phyloP scores from a whole-genome alignment of 2,329 filamentous ascomycete species.

The Pseudocercospora cruenta region DNA sequence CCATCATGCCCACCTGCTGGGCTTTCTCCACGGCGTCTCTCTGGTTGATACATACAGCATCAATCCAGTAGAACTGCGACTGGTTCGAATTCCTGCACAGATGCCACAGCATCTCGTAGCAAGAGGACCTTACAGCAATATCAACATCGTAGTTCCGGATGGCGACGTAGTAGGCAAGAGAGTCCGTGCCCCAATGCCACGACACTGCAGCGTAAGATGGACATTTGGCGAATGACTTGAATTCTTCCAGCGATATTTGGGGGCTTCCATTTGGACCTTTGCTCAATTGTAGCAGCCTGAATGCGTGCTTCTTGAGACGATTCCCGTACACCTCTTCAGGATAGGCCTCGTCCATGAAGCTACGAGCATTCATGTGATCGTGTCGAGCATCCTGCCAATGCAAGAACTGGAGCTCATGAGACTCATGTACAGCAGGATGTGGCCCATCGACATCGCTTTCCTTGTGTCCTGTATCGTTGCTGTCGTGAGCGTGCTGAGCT shows the following conservation, averaged over 20 bases:
- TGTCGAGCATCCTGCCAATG: too few relatives aligned
- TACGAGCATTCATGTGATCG: too few relatives aligned
- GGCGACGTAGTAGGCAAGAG: background rate
- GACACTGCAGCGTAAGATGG: background rate
- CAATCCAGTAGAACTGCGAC: background rate
- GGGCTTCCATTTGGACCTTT: too few relatives aligned
- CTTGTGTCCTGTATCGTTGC: too few relatives aligned
- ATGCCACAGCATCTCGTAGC: background rate
- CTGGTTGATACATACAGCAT: background rate
- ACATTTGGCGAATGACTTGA: background rate
- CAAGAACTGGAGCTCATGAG: too few relatives aligned
- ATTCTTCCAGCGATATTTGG: background rate
- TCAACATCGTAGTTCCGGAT: background rate
- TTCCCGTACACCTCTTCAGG: too few relatives aligned
- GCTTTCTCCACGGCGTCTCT: background rate
- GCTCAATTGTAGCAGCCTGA: too few relatives aligned
- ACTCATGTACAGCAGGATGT: too few relatives aligned
- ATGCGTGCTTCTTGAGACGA: too few relatives aligned
- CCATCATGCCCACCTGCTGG: background rate
- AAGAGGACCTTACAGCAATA: background rate
- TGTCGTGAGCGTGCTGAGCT: too few relatives aligned
- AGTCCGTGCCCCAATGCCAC: background rate
- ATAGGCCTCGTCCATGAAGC: too few relatives aligned
- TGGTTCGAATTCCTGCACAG: background rate
- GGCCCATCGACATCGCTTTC: too few relatives aligned